Evolutionary conservation across 2,329 filamentous ascomycete genomes (phyloP), one percentile per base, ranked within the genome.

Genomic region (Fusarium sp.): DNA sequence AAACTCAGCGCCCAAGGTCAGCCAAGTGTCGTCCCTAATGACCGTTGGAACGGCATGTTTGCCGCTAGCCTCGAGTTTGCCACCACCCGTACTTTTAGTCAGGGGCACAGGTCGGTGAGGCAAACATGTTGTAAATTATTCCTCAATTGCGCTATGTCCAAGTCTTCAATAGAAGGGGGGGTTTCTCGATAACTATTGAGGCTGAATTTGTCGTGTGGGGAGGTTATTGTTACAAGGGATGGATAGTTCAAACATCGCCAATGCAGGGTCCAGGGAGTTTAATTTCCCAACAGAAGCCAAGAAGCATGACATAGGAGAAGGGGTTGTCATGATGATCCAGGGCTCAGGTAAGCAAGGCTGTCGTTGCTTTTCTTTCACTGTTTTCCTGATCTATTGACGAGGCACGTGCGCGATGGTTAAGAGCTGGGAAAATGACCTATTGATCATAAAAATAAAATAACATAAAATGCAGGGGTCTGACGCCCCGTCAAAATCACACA

Each of bases 261-360:
- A 73, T 72, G 71, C 71, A 73, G 61, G 68, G 57, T 59, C 56
- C 37, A 44, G 50, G 62, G 60, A 48, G 20, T 62, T 70, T 71
- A 73, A 73, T 73, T 57, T 73, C 71, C 71, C 71, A 73, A 73
- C 71, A 73, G 70, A 71, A 66, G 69, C 53, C 71, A 72, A 72
- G 70, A 71, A 66, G 69, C 56, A 73, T 46, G 52, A 57, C 62
- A 71, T 71, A 73, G 65, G 71, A 70, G 70, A 70, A 68, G 70
- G 64, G 60, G 65, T 49, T 39, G 15, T 33, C 7, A 33, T 33
- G 30, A 33, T 33, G 30, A 33, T 45, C 35, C 44, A 50, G n/a
- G n/a, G 35, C 17, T 50, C 44, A 47, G 43, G 9, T n/a, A n/a
- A n/a, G 43, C 59, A 56, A 59, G 52, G 32, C 46, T 59, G 62